A percentile compares a stretch with the other conserved stretches of the same genome.
These are phyloP conservation scores for Zanthoxylum bungeanum DNA, from an alignment of 345 rosid species.

Conservation along the genomic window DNA sequence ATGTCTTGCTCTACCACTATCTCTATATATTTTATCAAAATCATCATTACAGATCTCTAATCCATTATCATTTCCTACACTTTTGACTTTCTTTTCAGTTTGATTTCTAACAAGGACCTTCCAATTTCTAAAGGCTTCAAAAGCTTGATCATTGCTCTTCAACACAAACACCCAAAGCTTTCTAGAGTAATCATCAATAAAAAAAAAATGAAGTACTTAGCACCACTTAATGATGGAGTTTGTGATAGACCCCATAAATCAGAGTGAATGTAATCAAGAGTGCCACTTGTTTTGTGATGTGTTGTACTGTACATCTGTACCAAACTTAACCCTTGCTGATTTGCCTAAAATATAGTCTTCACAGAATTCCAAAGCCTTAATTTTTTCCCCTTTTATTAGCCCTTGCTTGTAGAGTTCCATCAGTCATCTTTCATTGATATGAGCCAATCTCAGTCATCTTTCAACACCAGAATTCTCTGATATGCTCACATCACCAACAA, in stretches of 20 bases:
- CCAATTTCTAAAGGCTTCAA: neutral
- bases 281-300: too few species aligned
- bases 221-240: too few species aligned
- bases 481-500: too few species aligned
- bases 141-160: neutral
- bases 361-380: too few species aligned
- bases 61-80: neutral
- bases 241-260: too few species aligned
- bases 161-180: neutral
- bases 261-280: too few species aligned
- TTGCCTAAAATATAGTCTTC: too few species aligned
- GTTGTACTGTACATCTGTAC: too few species aligned
- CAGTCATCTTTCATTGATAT: neutral
- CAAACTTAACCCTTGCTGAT: neutral
- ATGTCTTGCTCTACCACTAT: fast-evolving
- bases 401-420: neutral
- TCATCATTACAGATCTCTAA: neutral
- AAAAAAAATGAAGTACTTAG: neutral
- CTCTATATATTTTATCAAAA: neutral
- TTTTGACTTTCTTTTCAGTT: neutral
- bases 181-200: neutral
- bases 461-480: too few species aligned
- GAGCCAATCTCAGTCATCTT: neutral
- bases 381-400: neutral
- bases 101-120: neutral